Conservation (phyloP, 208 protist species). For the Acanthamoeba quina region DNA sequence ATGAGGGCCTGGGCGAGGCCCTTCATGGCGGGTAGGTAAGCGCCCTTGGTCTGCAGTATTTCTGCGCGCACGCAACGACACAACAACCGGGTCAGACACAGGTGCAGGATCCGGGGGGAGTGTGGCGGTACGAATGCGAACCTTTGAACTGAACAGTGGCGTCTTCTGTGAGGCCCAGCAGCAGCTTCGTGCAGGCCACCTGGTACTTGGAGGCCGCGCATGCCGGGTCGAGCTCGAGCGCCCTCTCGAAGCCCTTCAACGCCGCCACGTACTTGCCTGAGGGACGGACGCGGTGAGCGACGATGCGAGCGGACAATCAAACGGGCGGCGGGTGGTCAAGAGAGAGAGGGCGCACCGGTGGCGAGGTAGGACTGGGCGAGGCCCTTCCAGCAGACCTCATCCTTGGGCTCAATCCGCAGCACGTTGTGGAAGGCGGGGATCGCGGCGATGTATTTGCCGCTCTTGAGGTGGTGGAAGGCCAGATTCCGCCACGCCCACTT, state of each 20-base stretch:
- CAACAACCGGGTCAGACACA: background rate
- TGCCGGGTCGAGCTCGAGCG: conserved; percentile 44
- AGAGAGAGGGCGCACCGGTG: background rate
- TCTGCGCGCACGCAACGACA: background rate
- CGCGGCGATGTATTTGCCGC: conserved; percentile 20
- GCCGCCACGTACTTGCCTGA: conserved; percentile 68
- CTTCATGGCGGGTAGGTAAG: conserved; percentile 40
- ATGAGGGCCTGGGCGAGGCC: conserved; percentile 48
- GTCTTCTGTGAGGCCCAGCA: conserved; percentile 41
- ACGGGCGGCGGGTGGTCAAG: background rate
- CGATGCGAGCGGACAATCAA: background rate
- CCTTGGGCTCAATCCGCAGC: conserved; percentile 22
- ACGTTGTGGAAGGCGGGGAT: conserved; percentile 63
- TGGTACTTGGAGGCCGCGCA: conserved; percentile 17
- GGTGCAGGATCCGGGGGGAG: too few species aligned
- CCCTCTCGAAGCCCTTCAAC: conserved; percentile 54
- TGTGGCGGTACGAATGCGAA: too few species aligned
- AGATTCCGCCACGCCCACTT: conserved; percentile 65
- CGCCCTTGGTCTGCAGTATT: background rate
- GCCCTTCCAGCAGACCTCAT: conserved; percentile 67
- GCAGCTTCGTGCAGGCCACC: conserved; percentile 40
- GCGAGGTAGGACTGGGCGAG: conserved; percentile 49
- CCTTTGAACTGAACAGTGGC: conserved; percentile 49
- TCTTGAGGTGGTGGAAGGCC: conserved; percentile 43
- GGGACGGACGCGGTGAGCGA: too few species aligned